These are phyloP conservation scores for Aspergillus pseudoviridinutans DNA, from an alignment of 2,329 filamentous ascomycete species.

Conservation along the genomic window DNA sequence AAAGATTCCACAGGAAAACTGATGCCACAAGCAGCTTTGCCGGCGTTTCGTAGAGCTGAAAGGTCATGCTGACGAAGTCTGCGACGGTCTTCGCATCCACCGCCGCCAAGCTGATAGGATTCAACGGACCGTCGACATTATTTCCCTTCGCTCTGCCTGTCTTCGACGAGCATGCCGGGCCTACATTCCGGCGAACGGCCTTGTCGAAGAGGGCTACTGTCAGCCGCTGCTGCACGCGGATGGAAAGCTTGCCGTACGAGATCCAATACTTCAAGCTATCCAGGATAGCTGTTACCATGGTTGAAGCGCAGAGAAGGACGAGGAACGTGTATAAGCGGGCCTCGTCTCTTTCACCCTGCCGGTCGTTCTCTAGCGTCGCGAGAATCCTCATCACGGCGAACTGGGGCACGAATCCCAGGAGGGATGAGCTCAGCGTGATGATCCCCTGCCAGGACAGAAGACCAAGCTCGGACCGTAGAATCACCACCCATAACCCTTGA, in stretches of 20 bases:
- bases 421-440: constrained; percentile 50
- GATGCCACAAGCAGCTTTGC: too few species aligned
- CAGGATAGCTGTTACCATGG: constrained; percentile 49
- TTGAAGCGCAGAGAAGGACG: constrained; percentile 53
- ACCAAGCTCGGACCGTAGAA: neutral
- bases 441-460: constrained; percentile 56
- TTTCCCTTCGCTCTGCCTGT: too few species aligned
- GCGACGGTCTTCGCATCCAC: too few species aligned
- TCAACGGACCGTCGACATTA: too few species aligned
- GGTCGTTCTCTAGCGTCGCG: constrained; percentile 53
- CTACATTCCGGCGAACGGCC: constrained; percentile 31
- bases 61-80: too few species aligned
- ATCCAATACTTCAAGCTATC: constrained; percentile 43
- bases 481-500: neutral
- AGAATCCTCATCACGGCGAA: constrained; percentile 63
- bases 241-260: constrained; percentile 55
- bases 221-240: constrained; percentile 64
- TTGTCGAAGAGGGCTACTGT: constrained; percentile 70
- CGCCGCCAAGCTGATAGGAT: too few species aligned
- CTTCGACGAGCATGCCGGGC: too few species aligned
- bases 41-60: too few species aligned
- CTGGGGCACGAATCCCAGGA: constrained; percentile 63
- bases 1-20: too few species aligned
- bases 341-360: constrained; percentile 44
- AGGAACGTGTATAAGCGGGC: constrained; percentile 19